Evolutionary conservation across 805 yeast genomes (phyloP).

Genomic region (Cephaloascus fragrans): DNA sequence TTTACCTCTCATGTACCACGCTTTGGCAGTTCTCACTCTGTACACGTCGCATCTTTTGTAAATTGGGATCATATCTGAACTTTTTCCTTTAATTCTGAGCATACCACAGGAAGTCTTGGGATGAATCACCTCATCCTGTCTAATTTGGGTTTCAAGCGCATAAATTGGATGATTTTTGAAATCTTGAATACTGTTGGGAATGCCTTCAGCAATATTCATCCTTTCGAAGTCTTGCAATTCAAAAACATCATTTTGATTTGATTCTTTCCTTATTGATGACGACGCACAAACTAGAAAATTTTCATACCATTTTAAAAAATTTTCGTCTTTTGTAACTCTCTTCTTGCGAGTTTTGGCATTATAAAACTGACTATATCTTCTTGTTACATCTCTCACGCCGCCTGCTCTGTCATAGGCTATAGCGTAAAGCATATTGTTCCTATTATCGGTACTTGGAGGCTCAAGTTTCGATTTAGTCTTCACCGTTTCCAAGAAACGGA

Average conservation of each 20-base stretch:
- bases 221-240: constrained; percentile 55
- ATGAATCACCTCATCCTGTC: constrained; percentile 59
- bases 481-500: constrained; percentile 52
- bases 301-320: constrained; percentile 53
- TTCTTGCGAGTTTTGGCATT: constrained; percentile 71
- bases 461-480: constrained; percentile 50
- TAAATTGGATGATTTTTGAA: constrained; percentile 82
- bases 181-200: constrained; percentile 78
- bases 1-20: constrained; percentile 82
- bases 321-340: constrained; percentile 52
- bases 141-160: constrained; percentile 68
- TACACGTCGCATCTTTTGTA: constrained; percentile 61
- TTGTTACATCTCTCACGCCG: constrained; percentile 70
- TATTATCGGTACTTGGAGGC: constrained; percentile 54
- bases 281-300: constrained; percentile 26
- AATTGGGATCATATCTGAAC: constrained; percentile 42
- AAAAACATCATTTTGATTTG: constrained; percentile 31
- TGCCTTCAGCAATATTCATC: constrained; percentile 66
- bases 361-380: constrained; percentile 64
- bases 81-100: constrained; percentile 35
- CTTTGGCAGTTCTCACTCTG: constrained; percentile 59
- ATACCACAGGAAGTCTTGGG: constrained; percentile 72
- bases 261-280: constrained; percentile 10
- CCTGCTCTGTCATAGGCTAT: constrained; percentile 64
- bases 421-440: constrained; percentile 62